A percentile compares a stretch with the other conserved stretches of the same genome.
Conservation (phyloP, 148 eudicot species). For the Rhododendron molle region DNA sequence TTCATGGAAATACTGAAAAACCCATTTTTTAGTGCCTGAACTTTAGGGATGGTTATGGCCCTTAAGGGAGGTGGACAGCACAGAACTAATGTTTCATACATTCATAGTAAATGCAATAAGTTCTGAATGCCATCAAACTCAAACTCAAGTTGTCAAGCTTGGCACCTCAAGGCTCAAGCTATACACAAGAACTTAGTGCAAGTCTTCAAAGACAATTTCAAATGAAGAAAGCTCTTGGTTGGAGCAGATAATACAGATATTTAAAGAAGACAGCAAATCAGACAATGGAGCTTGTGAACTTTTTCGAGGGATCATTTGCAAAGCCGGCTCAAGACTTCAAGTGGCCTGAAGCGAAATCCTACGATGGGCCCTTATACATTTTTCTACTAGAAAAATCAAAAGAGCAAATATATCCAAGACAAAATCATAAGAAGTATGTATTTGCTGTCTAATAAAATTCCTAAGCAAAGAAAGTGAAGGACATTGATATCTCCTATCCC, state of each 20-base stretch:
- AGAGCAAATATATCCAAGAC: not conserved
- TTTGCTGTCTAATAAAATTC: not conserved
- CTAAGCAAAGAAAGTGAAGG: not conserved
- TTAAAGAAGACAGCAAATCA: not conserved
- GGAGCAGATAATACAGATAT: not conserved
- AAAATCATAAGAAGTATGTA: not conserved
- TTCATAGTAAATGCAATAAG: not conserved
- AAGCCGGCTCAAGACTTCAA: not conserved
- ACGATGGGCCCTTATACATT: not conserved
- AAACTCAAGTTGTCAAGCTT: not conserved
- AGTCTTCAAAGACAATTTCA: not conserved
- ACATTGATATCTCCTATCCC: not conserved
- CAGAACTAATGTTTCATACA: not conserved
- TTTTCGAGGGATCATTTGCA: not conserved
- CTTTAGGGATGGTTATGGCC: too few species aligned
- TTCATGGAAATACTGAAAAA: not conserved
- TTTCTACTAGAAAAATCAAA: not conserved
- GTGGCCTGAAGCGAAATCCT: not conserved
- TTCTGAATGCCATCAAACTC: not conserved
- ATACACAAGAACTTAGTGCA: not conserved
- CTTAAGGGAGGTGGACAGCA: not conserved
- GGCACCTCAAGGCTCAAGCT: too few species aligned
- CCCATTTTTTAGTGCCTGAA: not conserved
- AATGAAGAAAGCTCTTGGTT: not conserved
- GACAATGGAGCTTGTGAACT: not conserved